Base-by-base conservation (phyloP, 352 stramenopile genomes). In the Phytophthora kernoviae region DNA sequence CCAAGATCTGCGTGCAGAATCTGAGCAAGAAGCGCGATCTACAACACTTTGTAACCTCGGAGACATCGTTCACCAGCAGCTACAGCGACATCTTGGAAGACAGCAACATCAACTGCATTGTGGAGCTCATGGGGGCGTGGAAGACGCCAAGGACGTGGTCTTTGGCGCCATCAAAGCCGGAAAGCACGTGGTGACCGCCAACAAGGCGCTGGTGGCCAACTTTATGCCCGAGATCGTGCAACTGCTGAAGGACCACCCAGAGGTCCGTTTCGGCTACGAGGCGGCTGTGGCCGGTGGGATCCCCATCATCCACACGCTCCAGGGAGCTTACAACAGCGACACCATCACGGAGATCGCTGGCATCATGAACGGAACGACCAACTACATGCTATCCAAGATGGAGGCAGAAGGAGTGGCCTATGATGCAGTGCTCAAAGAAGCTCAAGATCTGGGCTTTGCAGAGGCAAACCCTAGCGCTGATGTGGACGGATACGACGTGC, bases 331-430 rank as follows among this genome's bases (percentile, higher is more conserved):
- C 74, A 74, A 82, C 27, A 93, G 91, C 43, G 95, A 99, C 77
- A 77, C 81, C 32, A 97, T 99, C 73, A 90, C 87, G 11, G 86
- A 96, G 59, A 87, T 99, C 56, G 90, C 89, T 33, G 96, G 96
- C 20, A 99, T 99, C 70, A 96, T 98, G 82, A 99, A 99, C 74
- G 96, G 96, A 42, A 99, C 96, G 7, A 99, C 96, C 47, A 99
- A 99, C 78, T 99, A 98, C 80, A 99, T 99, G 90, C 70, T 99
- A 39, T 97, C 89, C 44, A 98, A 98, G 81, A 99, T 99, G 95
- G 92, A 98, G 70, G 72, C 85, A 15, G 90, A 96, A 62, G 91
- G 91, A 27, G 85, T 90, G 12, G 93, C 94, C 24, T 98, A 98
- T 61, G 90, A 92, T 56, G 81, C 69, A 1, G 96, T 98, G 27